Conservation (phyloP, 306 rosid genomes). For the Luffa aegyptiaca region DNA sequence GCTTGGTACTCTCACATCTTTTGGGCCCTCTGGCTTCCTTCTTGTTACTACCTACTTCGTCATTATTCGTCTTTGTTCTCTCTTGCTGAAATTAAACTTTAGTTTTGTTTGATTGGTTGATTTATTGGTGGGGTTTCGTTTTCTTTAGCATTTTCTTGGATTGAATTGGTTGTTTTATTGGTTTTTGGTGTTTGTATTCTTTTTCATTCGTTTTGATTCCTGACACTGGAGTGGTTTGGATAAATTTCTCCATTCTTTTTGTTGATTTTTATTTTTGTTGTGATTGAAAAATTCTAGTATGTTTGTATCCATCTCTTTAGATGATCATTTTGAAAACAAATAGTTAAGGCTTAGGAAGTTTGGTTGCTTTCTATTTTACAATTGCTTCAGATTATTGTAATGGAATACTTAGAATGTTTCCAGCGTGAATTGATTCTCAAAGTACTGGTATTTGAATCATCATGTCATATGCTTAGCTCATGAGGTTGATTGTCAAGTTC, state of each 20-base stretch:
- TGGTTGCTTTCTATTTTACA: too few species aligned
- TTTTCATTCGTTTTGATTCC: background rate
- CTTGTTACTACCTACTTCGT: slow-evolving; percentile 82
- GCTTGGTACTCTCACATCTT: slow-evolving; percentile 93
- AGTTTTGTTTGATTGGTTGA: background rate
- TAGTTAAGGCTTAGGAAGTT: background rate
- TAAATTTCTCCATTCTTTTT: background rate
- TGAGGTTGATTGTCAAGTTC: background rate
- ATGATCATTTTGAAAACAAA: background rate
- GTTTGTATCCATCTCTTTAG: background rate
- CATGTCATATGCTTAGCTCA: background rate
- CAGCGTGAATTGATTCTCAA: background rate
- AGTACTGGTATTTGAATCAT: background rate
- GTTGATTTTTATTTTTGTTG: background rate
- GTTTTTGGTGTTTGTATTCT: background rate
- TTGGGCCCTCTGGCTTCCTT: slow-evolving; percentile 76
- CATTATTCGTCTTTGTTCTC: slow-evolving; percentile 25
- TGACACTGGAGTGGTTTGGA: background rate
- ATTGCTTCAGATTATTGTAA: too few species aligned
- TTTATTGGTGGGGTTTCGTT: background rate
- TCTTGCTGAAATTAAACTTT: background rate
- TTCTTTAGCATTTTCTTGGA: background rate
- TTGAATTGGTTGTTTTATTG: background rate
- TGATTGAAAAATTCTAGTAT: background rate
- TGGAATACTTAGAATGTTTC: too few species aligned